Percentiles rank a stretch among this genome's conserved stretches.
phyloP scores from a whole-genome alignment of 1,139 yeast genomes.

The Saccharomyces pastorianus region DNA sequence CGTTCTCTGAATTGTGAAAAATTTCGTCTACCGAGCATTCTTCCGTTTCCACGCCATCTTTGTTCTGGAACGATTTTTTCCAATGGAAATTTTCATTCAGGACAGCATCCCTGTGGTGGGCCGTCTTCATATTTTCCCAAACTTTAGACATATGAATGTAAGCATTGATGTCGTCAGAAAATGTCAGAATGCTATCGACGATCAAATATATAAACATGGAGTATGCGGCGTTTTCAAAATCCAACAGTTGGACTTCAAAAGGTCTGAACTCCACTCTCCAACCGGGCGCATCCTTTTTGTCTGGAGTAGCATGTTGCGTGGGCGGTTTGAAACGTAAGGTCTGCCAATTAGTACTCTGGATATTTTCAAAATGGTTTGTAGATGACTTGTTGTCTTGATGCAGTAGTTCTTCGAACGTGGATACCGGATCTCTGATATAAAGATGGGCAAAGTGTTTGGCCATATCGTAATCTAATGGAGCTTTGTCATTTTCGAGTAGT shows the following conservation, averaged over 20 bases:
- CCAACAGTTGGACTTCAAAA: conserved; percentile 89
- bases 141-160: conserved; percentile 78
- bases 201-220: conserved; percentile 65
- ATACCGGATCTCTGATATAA: conserved; percentile 88
- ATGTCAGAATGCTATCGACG: conserved; percentile 63
- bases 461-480: conserved; percentile 53
- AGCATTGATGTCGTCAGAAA: conserved; percentile 50
- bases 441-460: conserved; percentile 90
- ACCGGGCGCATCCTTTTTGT: conserved; percentile 52
- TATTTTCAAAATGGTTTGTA: conserved; percentile 91
- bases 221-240: conserved; percentile 94
- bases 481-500: conserved; percentile 38
- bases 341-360: conserved; percentile 98
- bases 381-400: conserved; percentile 59
- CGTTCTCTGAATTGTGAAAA: conserved; percentile 56
- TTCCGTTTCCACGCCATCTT: conserved; percentile 15
- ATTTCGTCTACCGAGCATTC: conserved; percentile 55
- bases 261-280: conserved; percentile 98
- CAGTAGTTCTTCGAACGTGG: conserved; percentile 75
- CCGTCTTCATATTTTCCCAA: conserved; percentile 77
- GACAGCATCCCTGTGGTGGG: conserved; percentile 72
- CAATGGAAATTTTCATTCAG: conserved; percentile 58
- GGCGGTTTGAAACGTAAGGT: conserved; percentile 90
- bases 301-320: conserved; percentile 39
- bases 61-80: conserved; percentile 35